Base-by-base conservation (phyloP, 352 stramenopile species). In the Pythium aristosporum region DNA sequence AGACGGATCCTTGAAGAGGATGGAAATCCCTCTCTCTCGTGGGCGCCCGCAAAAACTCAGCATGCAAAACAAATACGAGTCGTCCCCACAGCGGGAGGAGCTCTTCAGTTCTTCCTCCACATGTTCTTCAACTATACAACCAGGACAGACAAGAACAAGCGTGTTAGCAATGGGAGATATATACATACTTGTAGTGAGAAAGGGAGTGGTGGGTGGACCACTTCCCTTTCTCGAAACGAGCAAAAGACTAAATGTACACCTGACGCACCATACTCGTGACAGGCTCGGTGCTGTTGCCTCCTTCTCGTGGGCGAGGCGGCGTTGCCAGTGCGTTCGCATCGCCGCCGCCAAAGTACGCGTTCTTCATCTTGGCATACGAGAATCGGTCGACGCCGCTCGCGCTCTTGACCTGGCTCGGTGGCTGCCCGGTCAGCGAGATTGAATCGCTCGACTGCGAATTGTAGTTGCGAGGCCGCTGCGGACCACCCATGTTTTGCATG, bases 101-200 rank as follows among this genome's bases (percentile, higher is more conserved):
- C 25, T 18, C 25, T 46, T 79, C 86, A 91, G 73, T 90, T 92
- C 63, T 89, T 90, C 65, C 88, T 90, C 83, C 83, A 90, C 71
- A 92, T 85, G 54, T 82, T 82, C 68, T 92, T 92, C 74, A 90
- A 85, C 83, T 92, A 34, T 44, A 48, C 28, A 32, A 46, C 28
- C 13, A 48, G 25, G 13, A 21, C 47, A 49, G 30, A 5, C 16
- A 50, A 23, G 13, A 43, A 8, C 13, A 47, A 32, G 7, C 18
- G 43, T 20, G 12, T 52, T 30, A 54, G 28, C 20, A 46, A 47
- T 6, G 32, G 28, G 28, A 44, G 25, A 30, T 30, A 30, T 62
- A 25, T 62, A 62, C 55, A 54, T 54, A 28, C 13, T 34, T 34
- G 50, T 55, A 41, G 28, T 43, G 5, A 21, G 23, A 53, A 34